Evolutionary conservation across 2,329 filamentous ascomycete genomes (phyloP).

Genomic region (Colletotrichum sp.): DNA sequence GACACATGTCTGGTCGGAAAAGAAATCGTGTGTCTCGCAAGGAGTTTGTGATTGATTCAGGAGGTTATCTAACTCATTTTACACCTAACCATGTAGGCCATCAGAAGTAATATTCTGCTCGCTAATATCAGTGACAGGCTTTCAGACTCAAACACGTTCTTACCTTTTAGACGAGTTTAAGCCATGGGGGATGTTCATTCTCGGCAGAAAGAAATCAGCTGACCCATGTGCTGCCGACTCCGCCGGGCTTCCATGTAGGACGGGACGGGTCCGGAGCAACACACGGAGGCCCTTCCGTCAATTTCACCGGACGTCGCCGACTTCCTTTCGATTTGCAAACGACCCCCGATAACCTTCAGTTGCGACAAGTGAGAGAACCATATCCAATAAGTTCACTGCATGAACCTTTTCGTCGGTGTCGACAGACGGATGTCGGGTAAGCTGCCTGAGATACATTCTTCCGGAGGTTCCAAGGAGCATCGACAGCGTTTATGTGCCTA

Average conservation of each 20-base stretch:
- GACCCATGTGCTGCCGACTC: neutral
- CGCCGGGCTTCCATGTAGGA: neutral
- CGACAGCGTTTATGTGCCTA: neutral
- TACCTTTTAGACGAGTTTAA: neutral
- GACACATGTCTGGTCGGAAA: neutral
- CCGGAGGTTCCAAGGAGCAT: neutral
- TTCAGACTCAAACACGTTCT: neutral
- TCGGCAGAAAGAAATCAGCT: neutral
- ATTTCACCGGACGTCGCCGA: neutral
- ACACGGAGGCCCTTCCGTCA: neutral
- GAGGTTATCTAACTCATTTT: fast-evolving
- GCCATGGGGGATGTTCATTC: neutral
- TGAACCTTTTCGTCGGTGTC: neutral
- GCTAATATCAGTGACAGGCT: neutral
- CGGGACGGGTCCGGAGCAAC: neutral
- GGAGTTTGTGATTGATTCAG: fast-evolving
- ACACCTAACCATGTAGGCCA: neutral
- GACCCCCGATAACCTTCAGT: neutral
- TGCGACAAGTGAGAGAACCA: neutral
- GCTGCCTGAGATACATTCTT: neutral
- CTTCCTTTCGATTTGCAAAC: neutral
- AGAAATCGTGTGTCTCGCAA: neutral
- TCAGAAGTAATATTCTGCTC: neutral
- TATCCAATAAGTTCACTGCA: fast-evolving
- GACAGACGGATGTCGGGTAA: neutral